These are phyloP conservation scores for Backusella macrospora DNA, from an alignment of 192 early-diverging fungal genomes.

Conservation along the genomic window DNA sequence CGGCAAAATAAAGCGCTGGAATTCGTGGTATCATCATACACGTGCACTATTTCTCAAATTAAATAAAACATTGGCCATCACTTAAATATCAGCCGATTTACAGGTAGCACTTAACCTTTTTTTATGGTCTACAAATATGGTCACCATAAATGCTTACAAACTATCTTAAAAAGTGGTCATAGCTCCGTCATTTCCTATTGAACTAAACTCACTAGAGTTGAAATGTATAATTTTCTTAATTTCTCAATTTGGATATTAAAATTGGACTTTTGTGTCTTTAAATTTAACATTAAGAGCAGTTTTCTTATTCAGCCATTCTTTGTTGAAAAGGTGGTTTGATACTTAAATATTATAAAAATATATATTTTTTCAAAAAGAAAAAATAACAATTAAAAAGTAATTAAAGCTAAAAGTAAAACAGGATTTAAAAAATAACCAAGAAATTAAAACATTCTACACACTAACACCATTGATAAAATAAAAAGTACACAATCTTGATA, in stretches of 20 bases:
- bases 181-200: background rate
- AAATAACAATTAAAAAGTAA: no score
- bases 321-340: no score
- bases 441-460: background rate
- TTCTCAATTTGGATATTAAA: background rate
- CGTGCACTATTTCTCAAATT: conserved; percentile 7
- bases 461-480: background rate
- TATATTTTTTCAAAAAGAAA: background rate
- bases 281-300: background rate
- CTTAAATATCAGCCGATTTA: conserved; percentile 2
- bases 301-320: background rate
- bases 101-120: background rate
- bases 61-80: background rate
- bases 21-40: background rate
- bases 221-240: background rate
- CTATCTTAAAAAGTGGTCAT: conserved; percentile 1
- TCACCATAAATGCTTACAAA: conserved; percentile 2
- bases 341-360: no score
- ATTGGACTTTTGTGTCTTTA: background rate
- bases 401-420: no score
- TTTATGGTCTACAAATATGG: background rate
- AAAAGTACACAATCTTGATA: conserved; percentile 5
- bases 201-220: conserved; percentile 2
- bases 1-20: background rate
- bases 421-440: no score